Evolutionary conservation across 345 rosid species (phyloP).

Genomic region (Eucalyptus cloeziana): DNA sequence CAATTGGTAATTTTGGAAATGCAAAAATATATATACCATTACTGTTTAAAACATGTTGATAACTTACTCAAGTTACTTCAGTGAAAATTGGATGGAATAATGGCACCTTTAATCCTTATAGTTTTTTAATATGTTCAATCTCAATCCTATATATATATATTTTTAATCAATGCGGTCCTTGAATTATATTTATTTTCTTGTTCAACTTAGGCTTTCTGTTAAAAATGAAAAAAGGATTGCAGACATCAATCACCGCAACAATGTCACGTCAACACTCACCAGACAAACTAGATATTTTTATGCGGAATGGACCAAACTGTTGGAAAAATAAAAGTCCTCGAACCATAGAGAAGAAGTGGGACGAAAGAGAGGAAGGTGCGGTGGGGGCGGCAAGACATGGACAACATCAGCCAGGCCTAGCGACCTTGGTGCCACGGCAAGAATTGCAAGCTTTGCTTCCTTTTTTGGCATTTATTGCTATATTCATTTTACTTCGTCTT

Average conservation of each 20-base stretch:
- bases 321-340: not conserved
- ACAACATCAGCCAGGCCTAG: no score
- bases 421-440: not conserved
- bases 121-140: not conserved
- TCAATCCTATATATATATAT: no score
- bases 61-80: not conserved
- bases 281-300: not conserved
- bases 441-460: not conserved
- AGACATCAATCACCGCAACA: accelerated
- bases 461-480: not conserved
- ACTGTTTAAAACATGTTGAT: not conserved
- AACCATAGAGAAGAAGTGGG: not conserved
- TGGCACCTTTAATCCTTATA: not conserved
- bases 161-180: not conserved
- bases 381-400: no score
- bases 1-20: not conserved
- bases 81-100: not conserved
- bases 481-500: not conserved
- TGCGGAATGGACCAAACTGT: not conserved
- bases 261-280: not conserved
- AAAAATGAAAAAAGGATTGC: not conserved
- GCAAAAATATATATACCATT: not conserved
- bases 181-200: not conserved
- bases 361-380: not conserved
- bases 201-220: not conserved